Percentiles rank a stretch among this genome's conserved stretches.
Evolutionary conservation across 495 filamentous ascomycete genomes (phyloP).

Genomic region (Aspergillus saccharolyticus): DNA sequence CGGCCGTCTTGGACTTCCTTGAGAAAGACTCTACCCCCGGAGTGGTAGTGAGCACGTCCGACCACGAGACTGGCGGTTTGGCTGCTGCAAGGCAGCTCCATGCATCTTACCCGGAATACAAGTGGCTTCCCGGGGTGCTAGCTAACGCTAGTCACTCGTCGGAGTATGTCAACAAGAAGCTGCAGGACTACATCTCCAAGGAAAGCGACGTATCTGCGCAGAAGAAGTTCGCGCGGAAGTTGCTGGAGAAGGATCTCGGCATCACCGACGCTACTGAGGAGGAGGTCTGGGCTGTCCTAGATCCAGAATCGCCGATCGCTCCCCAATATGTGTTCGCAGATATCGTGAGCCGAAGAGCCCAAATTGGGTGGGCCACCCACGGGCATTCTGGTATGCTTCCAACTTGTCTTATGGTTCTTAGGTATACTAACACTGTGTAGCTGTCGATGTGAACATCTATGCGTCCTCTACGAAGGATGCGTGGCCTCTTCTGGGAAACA

Average conservation of each 20-base stretch:
- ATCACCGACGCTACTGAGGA: constrained; percentile 65
- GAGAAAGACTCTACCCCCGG: constrained; percentile 66
- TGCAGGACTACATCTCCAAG: constrained; percentile 50
- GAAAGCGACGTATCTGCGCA: constrained; percentile 21
- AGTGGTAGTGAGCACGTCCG: constrained; percentile 81
- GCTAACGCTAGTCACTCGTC: constrained; percentile 76
- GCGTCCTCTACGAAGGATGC: constrained; percentile 49
- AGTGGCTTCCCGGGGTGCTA: constrained; percentile 80
- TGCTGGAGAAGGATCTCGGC: constrained; percentile 65
- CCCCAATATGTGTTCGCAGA: constrained; percentile 65
- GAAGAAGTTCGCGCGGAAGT: constrained; percentile 51
- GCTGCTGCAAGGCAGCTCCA: constrained; percentile 71
- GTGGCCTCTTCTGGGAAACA: constrained; percentile 65
- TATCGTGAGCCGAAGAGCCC: constrained; percentile 80
- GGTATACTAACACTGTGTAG: constrained; percentile 25
- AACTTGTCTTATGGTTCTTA: background rate
- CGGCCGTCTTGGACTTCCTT: constrained; percentile 77
- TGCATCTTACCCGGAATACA: constrained; percentile 65
- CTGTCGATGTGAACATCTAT: constrained; percentile 90
- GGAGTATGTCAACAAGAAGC: constrained; percentile 58
- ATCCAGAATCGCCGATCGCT: constrained; percentile 36
- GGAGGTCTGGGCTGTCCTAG: constrained; percentile 65
- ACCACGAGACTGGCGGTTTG: constrained; percentile 93
- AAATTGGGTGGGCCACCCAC: constrained; percentile 89
- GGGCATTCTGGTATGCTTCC: constrained; percentile 64